Evolutionary conservation across 2,329 filamentous ascomycete species (phyloP).

Genomic region (Ceratocystis harringtonii): DNA sequence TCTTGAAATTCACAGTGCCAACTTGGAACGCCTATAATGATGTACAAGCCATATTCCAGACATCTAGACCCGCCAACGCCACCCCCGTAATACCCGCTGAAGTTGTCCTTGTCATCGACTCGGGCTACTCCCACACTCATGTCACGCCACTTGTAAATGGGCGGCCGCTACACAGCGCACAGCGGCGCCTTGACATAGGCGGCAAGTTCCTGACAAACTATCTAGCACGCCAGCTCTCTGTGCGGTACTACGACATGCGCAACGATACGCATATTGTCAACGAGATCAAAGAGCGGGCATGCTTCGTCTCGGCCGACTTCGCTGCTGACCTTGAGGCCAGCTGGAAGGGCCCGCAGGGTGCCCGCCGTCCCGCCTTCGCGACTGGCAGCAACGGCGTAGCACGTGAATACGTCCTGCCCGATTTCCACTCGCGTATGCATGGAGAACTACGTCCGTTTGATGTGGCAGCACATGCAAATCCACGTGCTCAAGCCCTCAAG

Average conservation of each 20-base stretch:
- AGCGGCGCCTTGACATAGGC: slow-evolving; percentile 76
- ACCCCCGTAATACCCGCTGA: slow-evolving; percentile 45
- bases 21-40: slow-evolving; percentile 73
- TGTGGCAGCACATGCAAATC: slow-evolving; percentile 39
- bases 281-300: slow-evolving; percentile 84
- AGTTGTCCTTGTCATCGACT: slow-evolving; percentile 76
- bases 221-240: slow-evolving; percentile 73
- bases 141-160: slow-evolving; percentile 75
- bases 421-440: slow-evolving; percentile 45
- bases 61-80: slow-evolving; percentile 33
- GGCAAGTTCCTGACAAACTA: slow-evolving; percentile 91
- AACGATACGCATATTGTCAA: slow-evolving; percentile 90
- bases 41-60: slow-evolving; percentile 52
- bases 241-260: slow-evolving; percentile 88
- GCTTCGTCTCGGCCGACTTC: slow-evolving; percentile 71
- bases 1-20: slow-evolving; percentile 36
- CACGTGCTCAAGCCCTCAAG: slow-evolving; percentile 29
- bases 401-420: slow-evolving; percentile 83
- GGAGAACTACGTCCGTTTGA: slow-evolving; percentile 70
- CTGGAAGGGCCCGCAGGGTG: slow-evolving; percentile 62
- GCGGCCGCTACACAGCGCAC: slow-evolving; percentile 61
- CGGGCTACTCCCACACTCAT: slow-evolving; percentile 84
- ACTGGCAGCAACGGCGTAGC: slow-evolving; percentile 45
- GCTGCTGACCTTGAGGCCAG: slow-evolving; percentile 59
- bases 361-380: slow-evolving; percentile 33